Percentiles rank a stretch among this genome's conserved stretches.
These are phyloP conservation scores for Leptoxyphium fumago DNA, from an alignment of 2,329 filamentous ascomycete species.

Conservation along the genomic window DNA sequence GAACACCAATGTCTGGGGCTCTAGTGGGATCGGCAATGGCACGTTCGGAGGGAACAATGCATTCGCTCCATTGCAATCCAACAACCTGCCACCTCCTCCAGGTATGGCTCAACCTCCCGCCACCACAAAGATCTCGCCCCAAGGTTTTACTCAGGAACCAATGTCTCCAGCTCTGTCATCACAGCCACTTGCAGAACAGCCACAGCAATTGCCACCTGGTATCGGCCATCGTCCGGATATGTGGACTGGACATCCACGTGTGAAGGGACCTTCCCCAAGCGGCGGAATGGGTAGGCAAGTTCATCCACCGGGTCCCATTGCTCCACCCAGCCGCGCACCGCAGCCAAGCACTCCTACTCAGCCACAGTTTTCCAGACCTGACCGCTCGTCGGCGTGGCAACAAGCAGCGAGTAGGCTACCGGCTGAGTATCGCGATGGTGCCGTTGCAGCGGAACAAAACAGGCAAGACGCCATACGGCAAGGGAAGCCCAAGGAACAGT, in stretches of 20 bases:
- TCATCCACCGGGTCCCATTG: constrained; percentile 20
- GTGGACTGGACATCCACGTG: constrained; percentile 12
- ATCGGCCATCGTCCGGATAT: constrained; percentile 15
- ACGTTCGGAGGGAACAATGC: constrained; percentile 42
- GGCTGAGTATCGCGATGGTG: constrained; percentile 11
- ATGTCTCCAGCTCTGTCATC: constrained; percentile 14
- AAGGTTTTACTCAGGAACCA: constrained; percentile 12
- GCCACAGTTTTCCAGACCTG: constrained; percentile 5
- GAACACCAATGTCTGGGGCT: constrained; percentile 57
- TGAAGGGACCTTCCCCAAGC: constrained; percentile 16
- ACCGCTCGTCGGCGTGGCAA: constrained; percentile 15
- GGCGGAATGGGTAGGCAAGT: constrained; percentile 16
- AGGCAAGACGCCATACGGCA: constrained; percentile 1
- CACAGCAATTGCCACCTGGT: constrained; percentile 13
- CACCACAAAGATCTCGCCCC: constrained; percentile 20
- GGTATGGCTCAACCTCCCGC: constrained; percentile 15
- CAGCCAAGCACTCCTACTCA: constrained; percentile 6
- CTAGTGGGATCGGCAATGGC: constrained; percentile 61
- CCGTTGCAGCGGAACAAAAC: constrained; percentile 8
- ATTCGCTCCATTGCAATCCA: constrained; percentile 17
- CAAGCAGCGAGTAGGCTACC: constrained; percentile 12
- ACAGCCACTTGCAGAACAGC: constrained; percentile 12
- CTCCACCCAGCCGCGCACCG: constrained; percentile 19
- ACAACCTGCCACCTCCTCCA: constrained; percentile 17
- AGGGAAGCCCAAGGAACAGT: background rate